These are phyloP conservation scores for Quercus rubra DNA, from an alignment of 306 rosid species.

Conservation along the genomic window DNA sequence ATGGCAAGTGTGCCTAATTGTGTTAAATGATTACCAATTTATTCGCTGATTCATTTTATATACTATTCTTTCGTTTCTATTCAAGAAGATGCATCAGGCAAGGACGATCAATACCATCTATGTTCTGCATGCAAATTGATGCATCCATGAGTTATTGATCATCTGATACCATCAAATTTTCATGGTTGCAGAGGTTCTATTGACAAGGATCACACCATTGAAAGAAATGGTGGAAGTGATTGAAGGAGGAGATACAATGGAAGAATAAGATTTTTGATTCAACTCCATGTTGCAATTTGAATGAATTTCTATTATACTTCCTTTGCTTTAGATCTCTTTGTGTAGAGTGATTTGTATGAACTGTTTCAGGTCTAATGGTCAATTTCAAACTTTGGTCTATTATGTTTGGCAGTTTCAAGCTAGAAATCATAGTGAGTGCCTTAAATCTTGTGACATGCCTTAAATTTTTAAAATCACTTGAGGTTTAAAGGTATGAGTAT, in stretches of 20 bases:
- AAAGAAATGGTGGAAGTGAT: constrained; percentile 28
- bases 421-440: not conserved
- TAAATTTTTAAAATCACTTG: too few species aligned
- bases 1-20: not conserved
- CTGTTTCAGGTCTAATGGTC: not conserved
- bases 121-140: not conserved
- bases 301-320: not conserved
- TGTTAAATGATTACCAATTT: not conserved
- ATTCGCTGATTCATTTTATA: not conserved
- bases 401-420: not conserved
- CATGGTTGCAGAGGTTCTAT: constrained; percentile 43
- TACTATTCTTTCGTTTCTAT: not conserved
- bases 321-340: not conserved
- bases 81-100: not conserved
- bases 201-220: constrained; percentile 42
- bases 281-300: not conserved
- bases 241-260: constrained; percentile 49
- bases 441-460: too few species aligned
- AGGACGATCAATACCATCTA: not conserved
- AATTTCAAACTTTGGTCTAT: not conserved
- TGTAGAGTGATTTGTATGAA: not conserved
- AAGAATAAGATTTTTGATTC: constrained; percentile 25
- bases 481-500: too few species aligned
- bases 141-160: not conserved
- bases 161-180: not conserved